A percentile compares a stretch with the other conserved stretches of the same genome.
Conservation (phyloP, 805 yeast species). For the Metschnikowia shivogae region DNA sequence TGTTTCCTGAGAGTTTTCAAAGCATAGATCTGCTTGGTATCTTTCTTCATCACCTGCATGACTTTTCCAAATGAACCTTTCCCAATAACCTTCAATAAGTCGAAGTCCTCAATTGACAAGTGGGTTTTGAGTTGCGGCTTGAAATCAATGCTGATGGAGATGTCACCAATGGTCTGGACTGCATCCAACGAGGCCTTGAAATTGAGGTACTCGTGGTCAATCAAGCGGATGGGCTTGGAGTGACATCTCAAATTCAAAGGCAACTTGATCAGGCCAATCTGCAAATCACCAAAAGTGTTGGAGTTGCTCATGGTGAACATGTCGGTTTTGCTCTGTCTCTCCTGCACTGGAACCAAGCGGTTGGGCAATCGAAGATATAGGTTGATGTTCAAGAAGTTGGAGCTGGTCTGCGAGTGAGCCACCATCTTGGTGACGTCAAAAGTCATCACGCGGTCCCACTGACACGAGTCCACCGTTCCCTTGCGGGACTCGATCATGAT, state of each 20-base stretch:
- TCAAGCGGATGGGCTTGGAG: constrained; percentile 48
- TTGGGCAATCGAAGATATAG: constrained; percentile 77
- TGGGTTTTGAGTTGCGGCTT: constrained; percentile 60
- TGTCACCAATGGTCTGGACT: constrained; percentile 43
- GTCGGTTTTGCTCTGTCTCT: constrained; percentile 25
- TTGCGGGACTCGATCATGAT: constrained; percentile 82
- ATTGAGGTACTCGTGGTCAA: constrained; percentile 52
- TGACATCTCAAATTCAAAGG: constrained; percentile 55
- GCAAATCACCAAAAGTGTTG: constrained; percentile 56
- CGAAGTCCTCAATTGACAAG: constrained; percentile 86
- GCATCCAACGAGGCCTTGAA: constrained; percentile 41
- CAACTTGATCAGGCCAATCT: constrained; percentile 67
- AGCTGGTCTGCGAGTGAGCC: constrained; percentile 33
- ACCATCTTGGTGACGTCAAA: constrained; percentile 67
- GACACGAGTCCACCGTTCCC: constrained; percentile 73
- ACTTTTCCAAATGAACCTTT: constrained; percentile 98
- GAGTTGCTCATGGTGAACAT: constrained; percentile 33
- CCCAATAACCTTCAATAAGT: constrained; percentile 89
- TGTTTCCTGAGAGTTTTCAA: constrained; percentile 90
- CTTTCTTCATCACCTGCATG: constrained; percentile 96
- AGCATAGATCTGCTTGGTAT: constrained; percentile 92
- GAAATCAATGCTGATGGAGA: constrained; percentile 64
- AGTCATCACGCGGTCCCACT: constrained; percentile 84
- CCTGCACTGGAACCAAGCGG: constrained; percentile 46
- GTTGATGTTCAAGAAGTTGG: constrained; percentile 63